Conservation (phyloP, 495 filamentous ascomycete species). For the Penicillium robsamsonii region DNA sequence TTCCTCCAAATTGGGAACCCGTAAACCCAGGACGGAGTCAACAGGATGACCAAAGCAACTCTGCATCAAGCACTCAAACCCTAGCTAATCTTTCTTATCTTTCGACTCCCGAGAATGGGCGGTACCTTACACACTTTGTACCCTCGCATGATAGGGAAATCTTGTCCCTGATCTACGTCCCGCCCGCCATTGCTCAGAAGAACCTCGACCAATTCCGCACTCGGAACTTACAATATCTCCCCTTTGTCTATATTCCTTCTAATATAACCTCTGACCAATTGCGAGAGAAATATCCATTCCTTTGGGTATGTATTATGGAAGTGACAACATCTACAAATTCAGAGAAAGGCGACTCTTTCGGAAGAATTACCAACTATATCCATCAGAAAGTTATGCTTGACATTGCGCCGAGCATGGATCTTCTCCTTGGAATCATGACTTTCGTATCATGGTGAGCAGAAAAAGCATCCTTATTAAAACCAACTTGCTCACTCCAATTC, state of each 20-base stretch:
- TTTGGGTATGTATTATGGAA: slow-evolving; percentile 56
- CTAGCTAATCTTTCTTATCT: slow-evolving; percentile 19
- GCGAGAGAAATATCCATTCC: slow-evolving; percentile 45
- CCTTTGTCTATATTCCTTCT: slow-evolving; percentile 45
- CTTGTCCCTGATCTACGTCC: slow-evolving; percentile 18
- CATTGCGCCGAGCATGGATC: slow-evolving; percentile 50
- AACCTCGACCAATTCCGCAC: slow-evolving; percentile 40
- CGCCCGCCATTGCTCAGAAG: slow-evolving; percentile 38
- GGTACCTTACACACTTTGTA: not conserved
- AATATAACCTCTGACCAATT: slow-evolving; percentile 47
- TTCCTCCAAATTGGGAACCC: slow-evolving; percentile 18
- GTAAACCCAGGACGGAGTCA: slow-evolving; percentile 11
- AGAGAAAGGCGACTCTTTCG: slow-evolving; percentile 36
- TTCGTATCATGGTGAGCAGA: slow-evolving; percentile 43
- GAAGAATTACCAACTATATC: slow-evolving; percentile 40
- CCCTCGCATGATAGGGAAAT: slow-evolving; percentile 9
- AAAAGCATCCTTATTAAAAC: not conserved
- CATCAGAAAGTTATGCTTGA: slow-evolving; percentile 50
- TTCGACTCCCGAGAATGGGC: slow-evolving; percentile 8
- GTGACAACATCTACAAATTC: slow-evolving; percentile 32
- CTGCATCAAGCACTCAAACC: not conserved
- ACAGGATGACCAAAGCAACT: slow-evolving; percentile 3
- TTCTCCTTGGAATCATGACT: slow-evolving; percentile 54
- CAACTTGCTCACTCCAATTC: not conserved
- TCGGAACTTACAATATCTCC: slow-evolving; percentile 41